phyloP scores from a whole-genome alignment of 192 early-diverging fungal genomes.

The Backusella psychrophila region DNA sequence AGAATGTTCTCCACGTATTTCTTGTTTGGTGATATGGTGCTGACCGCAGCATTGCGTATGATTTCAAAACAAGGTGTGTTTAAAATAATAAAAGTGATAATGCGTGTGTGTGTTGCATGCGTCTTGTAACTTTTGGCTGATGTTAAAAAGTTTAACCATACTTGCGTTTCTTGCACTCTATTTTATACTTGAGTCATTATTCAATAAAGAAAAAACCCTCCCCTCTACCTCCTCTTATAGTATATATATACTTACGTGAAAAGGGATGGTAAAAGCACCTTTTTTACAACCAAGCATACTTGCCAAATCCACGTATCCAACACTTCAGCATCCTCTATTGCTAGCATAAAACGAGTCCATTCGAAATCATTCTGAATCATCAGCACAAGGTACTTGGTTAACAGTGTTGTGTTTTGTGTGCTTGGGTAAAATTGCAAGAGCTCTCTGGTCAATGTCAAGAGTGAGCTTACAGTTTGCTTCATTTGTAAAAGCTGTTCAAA shows the following conservation, averaged over 20 bases:
- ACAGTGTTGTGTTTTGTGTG: neutral
- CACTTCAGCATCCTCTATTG: neutral
- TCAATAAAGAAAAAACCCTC: neutral
- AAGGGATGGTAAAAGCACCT: constrained; percentile 3
- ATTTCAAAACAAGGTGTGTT: neutral
- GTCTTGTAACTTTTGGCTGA: neutral
- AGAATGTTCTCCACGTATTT: neutral
- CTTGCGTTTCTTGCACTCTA: neutral
- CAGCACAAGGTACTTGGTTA: neutral
- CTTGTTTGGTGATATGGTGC: neutral
- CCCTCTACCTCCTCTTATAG: neutral
- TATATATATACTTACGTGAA: neutral
- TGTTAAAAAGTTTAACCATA: neutral
- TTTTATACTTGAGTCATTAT: neutral
- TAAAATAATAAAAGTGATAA: neutral
- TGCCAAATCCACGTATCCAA: constrained; percentile 1
- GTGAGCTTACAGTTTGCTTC: neutral
- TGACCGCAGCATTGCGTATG: neutral
- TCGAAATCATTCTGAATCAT: neutral
- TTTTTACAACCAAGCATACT: constrained; percentile 11
- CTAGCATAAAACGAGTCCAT: neutral
- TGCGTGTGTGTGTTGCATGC: neutral
- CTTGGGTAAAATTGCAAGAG: constrained; percentile 12
- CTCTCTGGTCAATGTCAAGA: neutral
- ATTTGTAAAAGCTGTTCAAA: constrained; percentile 8